Base-by-base conservation (phyloP, 768 basidiomycete genomes). In the Lactifluus volemus region DNA sequence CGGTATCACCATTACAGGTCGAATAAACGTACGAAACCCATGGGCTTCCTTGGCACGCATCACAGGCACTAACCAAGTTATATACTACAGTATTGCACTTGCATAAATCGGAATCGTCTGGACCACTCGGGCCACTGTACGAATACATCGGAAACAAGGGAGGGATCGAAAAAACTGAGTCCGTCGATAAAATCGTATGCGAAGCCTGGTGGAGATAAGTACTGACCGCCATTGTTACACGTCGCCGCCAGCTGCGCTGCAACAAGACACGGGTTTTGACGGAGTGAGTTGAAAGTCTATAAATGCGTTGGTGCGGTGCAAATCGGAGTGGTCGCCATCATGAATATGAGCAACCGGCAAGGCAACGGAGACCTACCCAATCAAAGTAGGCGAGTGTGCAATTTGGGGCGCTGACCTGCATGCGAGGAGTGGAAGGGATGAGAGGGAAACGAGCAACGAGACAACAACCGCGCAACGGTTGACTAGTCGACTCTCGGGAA, bases 11-110 rank as follows among this genome's bases (percentile, higher is more conserved):
- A 12, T 25, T 48, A 39, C 32, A 55, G 19, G 2, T 25, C 21
- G 4, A 45, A 49, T 49, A n/a, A 9, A 64, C 65, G 51, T 49
- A 66, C 65, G 49, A 4, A 19, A 29, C 25, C 65, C 63, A 64
- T 2, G 21, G 0, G 9, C 39, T 21, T 12, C 57, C 54, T 48
- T 71, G 70, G 44, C 70, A 71, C 19, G 59, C 56, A 53, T 60
- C 69, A 54, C 70, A 71, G 4, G 69, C 70, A 38, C 63, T 65
- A 34, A 70, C 61, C 17, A 72, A 53, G 21, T 62, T 65, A 60
- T 72, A 72, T 3, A 55, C 36, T n/a, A 72, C 69, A 2, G 66
- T 66, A 51, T 66, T 69, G 64, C 71, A 71, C 36, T 45, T 53
- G 59, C 71, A 71, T 29, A n/a, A 0, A 19, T 64, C 47, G 25